These are phyloP conservation scores for Astrothelium macrocarpum DNA, from an alignment of 495 filamentous ascomycete genomes.

Conservation along the genomic window DNA sequence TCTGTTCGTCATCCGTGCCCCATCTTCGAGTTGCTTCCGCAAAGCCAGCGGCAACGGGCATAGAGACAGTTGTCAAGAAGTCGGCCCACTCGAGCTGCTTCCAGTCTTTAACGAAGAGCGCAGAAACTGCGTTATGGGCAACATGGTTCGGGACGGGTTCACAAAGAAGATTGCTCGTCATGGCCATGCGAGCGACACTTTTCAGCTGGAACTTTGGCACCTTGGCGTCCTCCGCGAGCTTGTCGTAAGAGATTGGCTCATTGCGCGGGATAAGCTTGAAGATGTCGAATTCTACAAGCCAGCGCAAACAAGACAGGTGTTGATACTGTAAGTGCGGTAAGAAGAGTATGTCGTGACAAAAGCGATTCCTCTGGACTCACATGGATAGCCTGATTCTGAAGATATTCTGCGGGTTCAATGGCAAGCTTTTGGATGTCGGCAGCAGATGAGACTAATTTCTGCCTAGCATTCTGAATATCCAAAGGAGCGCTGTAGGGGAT, in stretches of 20 bases:
- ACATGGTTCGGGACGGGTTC: conserved; percentile 20
- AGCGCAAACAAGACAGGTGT: conserved; percentile 21
- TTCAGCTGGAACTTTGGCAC: conserved; percentile 25
- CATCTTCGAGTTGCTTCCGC: conserved; percentile 22
- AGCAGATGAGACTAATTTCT: not conserved
- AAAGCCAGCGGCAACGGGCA: conserved; percentile 15
- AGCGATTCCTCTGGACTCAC: not conserved
- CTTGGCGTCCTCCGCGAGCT: conserved; percentile 20
- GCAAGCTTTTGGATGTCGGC: not conserved
- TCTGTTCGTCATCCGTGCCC: conserved; percentile 11
- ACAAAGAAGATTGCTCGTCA: conserved; percentile 27
- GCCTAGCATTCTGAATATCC: not conserved
- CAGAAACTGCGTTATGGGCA: conserved; percentile 28
- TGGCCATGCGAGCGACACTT: conserved; percentile 31
- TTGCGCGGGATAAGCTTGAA: conserved; percentile 23
- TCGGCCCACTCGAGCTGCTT: conserved; percentile 21
- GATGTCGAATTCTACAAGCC: conserved; percentile 28
- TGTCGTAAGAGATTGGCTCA: conserved; percentile 22
- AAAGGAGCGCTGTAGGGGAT: not conserved
- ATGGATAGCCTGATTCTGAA: not conserved
- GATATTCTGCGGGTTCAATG: not conserved
- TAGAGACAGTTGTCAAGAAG: conserved; percentile 18
- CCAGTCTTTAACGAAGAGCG: conserved; percentile 18
- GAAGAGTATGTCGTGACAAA: not conserved
- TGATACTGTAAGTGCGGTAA: conserved; percentile 16